Evolutionary conservation across 179 eudicot species (phyloP), one percentile per base, ranked within the genome.

Genomic region (Heliamphora pulchella): DNA sequence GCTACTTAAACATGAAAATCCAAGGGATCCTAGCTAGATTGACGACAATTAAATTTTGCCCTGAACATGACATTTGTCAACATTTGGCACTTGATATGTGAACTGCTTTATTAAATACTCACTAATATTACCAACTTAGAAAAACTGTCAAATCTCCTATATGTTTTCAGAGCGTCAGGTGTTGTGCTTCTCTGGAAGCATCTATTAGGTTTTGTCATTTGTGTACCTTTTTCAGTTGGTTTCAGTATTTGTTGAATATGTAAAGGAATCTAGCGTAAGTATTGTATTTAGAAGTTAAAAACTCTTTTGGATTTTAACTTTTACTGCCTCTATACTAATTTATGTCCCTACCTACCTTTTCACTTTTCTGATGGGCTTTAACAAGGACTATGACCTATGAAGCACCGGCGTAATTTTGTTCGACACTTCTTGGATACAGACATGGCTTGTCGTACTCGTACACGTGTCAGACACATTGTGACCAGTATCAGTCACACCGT

Each of bases 111-210:
- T 44, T 20, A 69, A 68, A 69, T 68, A 44, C 20, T 68, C 44
- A 43, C 20, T 44, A 54, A 54, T 54, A 0, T 10, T 68, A 51
- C 44, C 51, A n/a, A 43, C 51, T 5, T 6, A 14, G 51, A 10
- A 14, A 68, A 41, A 68, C 39, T 68, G 22, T 44, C 73, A 68
- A 68, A 10, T 68, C 53, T 2, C 44, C 51, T 44, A 68, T 31
- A n/a, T 48, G 47, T 18, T 71, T 53, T 71, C 55, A 1, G 13
- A 71, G 41, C 46, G 74, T 53, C 44, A 46, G 4, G 11, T 70
- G 31, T 70, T 70, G 74, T 70, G 74, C 54, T 31, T 31, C 74
- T 5, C 31, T 8, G n/a, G 53, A 70, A 44, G 54, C 74, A 44
- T 50, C 39, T 5, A 18, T 14, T n/a, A 3, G 75, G 75, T 46